phyloP scores from a whole-genome alignment of 2,329 filamentous ascomycete genomes.

The Aspergillus vadensis region DNA sequence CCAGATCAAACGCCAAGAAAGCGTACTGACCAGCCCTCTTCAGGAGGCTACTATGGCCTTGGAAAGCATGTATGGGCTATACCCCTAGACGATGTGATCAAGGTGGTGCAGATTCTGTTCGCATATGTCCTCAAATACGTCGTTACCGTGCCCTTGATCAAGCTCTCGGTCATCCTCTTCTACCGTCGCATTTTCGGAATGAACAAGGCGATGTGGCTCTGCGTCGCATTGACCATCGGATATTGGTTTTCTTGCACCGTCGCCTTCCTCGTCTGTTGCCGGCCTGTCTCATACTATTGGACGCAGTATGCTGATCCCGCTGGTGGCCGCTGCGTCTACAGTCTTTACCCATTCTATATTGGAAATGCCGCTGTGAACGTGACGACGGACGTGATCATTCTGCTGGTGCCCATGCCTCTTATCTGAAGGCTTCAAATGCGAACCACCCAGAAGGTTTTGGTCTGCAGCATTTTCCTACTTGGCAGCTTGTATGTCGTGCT shows the following conservation, averaged over 20 bases:
- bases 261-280: slow-evolving; percentile 15
- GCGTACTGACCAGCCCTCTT: not conserved
- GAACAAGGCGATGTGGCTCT: slow-evolving; percentile 16
- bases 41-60: slow-evolving; percentile 18
- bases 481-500: slow-evolving; percentile 20
- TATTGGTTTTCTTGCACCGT: slow-evolving; percentile 15
- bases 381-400: slow-evolving; percentile 21
- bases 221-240: slow-evolving; percentile 16
- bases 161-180: slow-evolving; percentile 22
- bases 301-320: slow-evolving; percentile 17
- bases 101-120: slow-evolving; percentile 12
- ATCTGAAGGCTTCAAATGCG: slow-evolving; percentile 23
- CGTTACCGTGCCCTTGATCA: slow-evolving; percentile 17
- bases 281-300: slow-evolving; percentile 20
- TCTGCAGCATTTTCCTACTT: slow-evolving; percentile 21
- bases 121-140: slow-evolving; percentile 20
- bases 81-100: slow-evolving; percentile 10
- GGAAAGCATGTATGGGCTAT: slow-evolving; percentile 22
- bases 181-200: slow-evolving; percentile 24
- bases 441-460: slow-evolving; percentile 10
- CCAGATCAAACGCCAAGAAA: not conserved
- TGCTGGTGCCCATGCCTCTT: slow-evolving; percentile 20
- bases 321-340: slow-evolving; percentile 16
- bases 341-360: slow-evolving; percentile 22
- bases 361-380: slow-evolving; percentile 20